phyloP scores from a whole-genome alignment of 345 rosid species.

The Eucalyptus coolabah region DNA sequence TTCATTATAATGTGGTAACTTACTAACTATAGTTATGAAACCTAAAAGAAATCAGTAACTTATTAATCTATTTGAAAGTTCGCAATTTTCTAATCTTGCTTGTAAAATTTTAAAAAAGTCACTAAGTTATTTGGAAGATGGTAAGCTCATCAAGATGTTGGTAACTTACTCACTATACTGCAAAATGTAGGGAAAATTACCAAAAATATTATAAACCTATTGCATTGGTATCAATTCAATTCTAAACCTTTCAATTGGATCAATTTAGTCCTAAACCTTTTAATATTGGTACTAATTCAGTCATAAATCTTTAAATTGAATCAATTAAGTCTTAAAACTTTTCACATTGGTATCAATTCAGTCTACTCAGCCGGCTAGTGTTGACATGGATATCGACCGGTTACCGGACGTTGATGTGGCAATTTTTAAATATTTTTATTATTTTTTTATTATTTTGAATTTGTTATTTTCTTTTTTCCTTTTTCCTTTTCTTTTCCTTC shows the following conservation, averaged over 20 bases:
- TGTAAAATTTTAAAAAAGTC: background rate
- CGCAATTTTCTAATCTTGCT: background rate
- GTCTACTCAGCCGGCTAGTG: rapidly evolving
- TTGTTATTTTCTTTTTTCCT: rapidly evolving
- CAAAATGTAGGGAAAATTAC: background rate
- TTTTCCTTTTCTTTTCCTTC: too few relatives aligned
- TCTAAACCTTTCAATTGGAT: rapidly evolving
- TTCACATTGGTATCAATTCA: rapidly evolving
- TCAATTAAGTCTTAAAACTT: rapidly evolving
- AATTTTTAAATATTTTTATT: too few relatives aligned
- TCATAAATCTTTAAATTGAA: rapidly evolving
- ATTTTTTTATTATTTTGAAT: rapidly evolving
- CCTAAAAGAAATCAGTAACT: background rate
- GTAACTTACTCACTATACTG: background rate
- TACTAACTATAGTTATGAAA: background rate
- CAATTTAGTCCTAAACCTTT: rapidly evolving
- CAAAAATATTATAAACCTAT: rapidly evolving
- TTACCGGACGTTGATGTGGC: rapidly evolving
- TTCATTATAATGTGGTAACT: background rate
- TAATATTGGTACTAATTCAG: rapidly evolving
- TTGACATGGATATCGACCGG: rapidly evolving
- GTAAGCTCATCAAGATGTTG: background rate
- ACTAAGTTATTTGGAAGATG: background rate
- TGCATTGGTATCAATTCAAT: rapidly evolving
- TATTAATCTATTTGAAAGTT: background rate